Evolutionary conservation across 495 filamentous ascomycete genomes (phyloP), one percentile per base, ranked within the genome.

Genomic region (Penicillium salamii): DNA sequence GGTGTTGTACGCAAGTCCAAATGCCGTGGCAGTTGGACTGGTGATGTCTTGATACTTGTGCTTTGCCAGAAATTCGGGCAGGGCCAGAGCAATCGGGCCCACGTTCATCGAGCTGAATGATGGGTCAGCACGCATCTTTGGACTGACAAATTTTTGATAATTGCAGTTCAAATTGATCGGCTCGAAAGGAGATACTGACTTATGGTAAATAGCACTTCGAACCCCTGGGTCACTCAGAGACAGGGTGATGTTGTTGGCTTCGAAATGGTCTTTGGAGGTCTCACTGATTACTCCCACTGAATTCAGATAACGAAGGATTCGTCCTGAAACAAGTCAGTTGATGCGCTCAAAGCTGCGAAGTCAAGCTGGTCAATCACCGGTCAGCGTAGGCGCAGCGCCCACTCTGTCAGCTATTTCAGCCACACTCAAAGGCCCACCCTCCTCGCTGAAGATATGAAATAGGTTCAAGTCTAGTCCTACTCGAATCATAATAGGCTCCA

Each of bases 241-340:
- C 14, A 32, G 52, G 35, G 69, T 74, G 12, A 72, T 41, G 9
- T 62, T 59, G 21, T 52, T 72, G 6, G 62, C 63, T 0, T 39
- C 44, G 40, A 62, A 75, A 2, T 24, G 17, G 42, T 71, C 57
- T 18, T 58, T 37, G 6, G 45, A 59, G 0, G 52, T 57, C 53
- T 77, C 72, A 7, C 46, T 50, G 26, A 75, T 51, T 20, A 54
- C 52, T 15, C 52, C 47, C 21, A 63, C 49, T 7, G 71, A 65
- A n/a, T 65, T 63, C 7, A 74, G 53, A 50, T 68, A 75, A 3
- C 72, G 62, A 3, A 75, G 41, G 46, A 77, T 33, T 13, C 72
- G 71, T 7, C 57, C 65, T 70, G 29, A 19, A 41, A 31, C 8
- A n/a, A 13, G 14, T 32, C 3, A 32, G 12, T 3, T 32, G 29